These are phyloP conservation scores for Diutina pseudorugosa DNA, from an alignment of 1,139 yeast species.

Conservation along the genomic window DNA sequence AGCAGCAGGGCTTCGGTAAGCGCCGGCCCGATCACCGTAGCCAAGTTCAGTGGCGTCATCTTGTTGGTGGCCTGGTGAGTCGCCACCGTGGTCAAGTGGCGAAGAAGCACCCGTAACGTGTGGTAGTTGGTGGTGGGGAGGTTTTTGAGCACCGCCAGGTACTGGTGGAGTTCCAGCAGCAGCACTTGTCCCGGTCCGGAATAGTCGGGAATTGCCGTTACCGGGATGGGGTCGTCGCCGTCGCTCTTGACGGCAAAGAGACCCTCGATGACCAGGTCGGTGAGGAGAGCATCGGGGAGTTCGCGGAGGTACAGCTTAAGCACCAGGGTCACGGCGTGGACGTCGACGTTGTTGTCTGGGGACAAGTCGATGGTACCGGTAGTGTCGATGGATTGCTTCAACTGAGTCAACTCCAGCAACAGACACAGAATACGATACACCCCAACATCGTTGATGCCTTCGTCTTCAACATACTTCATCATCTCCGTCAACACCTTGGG, in stretches of 20 bases:
- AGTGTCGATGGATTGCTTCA: constrained; percentile 65
- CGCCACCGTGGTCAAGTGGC: constrained; percentile 57
- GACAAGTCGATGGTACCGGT: constrained; percentile 43
- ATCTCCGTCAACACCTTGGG: constrained; percentile 60
- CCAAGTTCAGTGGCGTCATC: constrained; percentile 72
- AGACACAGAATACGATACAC: constrained; percentile 89
- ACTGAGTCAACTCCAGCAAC: constrained; percentile 57
- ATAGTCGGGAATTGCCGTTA: background rate
- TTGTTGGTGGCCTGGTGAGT: constrained; percentile 49
- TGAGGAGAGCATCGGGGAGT: constrained; percentile 75
- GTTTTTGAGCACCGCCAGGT: constrained; percentile 31
- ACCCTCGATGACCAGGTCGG: constrained; percentile 37
- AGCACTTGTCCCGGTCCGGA: background rate
- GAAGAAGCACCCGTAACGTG: constrained; percentile 51
- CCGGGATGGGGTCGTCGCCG: constrained; percentile 12
- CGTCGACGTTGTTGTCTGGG: constrained; percentile 46
- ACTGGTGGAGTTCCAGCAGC: constrained; percentile 17
- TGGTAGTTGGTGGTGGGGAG: constrained; percentile 59
- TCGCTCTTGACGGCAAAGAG: constrained; percentile 29
- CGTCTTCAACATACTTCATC: constrained; percentile 61
- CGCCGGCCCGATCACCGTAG: constrained; percentile 62
- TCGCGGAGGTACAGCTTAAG: constrained; percentile 80
- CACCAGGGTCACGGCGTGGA: constrained; percentile 84
- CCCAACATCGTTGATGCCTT: constrained; percentile 87
- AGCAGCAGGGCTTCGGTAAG: constrained; percentile 46